Base-by-base conservation (phyloP, 148 eudicot species). In the Rhododendron ferrugineum region DNA sequence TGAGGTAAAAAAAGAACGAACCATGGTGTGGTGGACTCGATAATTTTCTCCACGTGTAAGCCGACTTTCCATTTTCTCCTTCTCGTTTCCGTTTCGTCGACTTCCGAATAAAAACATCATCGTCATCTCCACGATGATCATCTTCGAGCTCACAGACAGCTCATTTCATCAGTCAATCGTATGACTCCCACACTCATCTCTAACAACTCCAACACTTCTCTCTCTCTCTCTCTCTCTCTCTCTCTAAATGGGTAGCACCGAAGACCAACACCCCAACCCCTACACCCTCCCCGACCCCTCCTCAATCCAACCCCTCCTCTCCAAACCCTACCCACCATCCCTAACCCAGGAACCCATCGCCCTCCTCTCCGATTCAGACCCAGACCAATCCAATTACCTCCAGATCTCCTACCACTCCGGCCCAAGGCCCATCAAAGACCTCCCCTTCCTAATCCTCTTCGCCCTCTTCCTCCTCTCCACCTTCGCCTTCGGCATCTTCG, bases 401-500 rank as follows among this genome's bases (percentile, higher is more conserved):
- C 96, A 93, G 86, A 95, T 95, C 87, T 82, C 98, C 37, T 95
- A 92, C 92, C 91, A 92, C 74, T 83, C 83, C 73, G 93, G 91
- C 83, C 96, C 91, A 44, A 87, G 99, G 76, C 78, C 91, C 60
- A 78, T 93, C 89, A 97, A 93, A 75, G 98, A 97, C 92, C 81
- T 92, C 10, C 90, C 95, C 30, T 97, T 97, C 78, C 92, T 97
- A 72, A 83, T 95, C 86, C 92, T 97, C 72, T 95, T 93, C 77
- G 6, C 75, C 44, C 88, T 95, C 30, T 82, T 96, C 72, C 78
- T 90, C 66, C 84, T 96, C 78, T 89, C 84, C 81, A 96, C 99
- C 81, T 94, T 90, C 85, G 97, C 84, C 66, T 91, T 95, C 83
- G 99, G 99, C 72, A 94, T 96, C 78, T 96, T 95, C 89, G 91